Conservation (phyloP, 2,329 filamentous ascomycete species). For the Phaeosphaeria sp. region DNA sequence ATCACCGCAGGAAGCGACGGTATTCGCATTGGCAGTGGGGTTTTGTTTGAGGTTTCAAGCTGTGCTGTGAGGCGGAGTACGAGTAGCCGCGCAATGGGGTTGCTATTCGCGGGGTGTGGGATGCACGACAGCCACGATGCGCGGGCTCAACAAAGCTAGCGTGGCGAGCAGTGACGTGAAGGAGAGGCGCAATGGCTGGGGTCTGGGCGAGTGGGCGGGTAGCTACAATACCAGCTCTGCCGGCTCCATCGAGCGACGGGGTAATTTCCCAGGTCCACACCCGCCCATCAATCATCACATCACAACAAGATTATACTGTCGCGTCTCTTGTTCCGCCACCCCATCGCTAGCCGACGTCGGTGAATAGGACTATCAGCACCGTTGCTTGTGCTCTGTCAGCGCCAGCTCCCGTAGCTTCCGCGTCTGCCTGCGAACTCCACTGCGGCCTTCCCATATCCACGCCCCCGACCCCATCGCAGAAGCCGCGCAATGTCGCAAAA, state of each 20-base stretch:
- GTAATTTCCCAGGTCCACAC: slow-evolving; percentile 15
- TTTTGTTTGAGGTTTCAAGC: neutral
- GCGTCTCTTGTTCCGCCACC: neutral
- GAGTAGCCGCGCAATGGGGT: neutral
- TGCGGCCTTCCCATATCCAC: slow-evolving; percentile 23
- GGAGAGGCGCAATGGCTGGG: slow-evolving; percentile 9
- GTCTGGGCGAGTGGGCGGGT: slow-evolving; percentile 12
- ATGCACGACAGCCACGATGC: slow-evolving; percentile 3
- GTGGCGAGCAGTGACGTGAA: slow-evolving; percentile 1
- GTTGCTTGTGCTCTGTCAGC: slow-evolving; percentile 13
- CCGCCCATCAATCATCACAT: slow-evolving; percentile 1
- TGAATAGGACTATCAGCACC: slow-evolving; percentile 2
- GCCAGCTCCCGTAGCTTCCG: slow-evolving; percentile 34
- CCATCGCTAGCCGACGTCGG: slow-evolving; percentile 8
- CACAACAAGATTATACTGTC: slow-evolving; percentile 16
- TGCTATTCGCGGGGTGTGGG: neutral
- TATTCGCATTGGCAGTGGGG: neutral
- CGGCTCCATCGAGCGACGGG: slow-evolving; percentile 1
- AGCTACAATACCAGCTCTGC: neutral
- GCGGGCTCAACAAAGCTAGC: neutral
- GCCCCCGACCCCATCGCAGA: slow-evolving; percentile 8
- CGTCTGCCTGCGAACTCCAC: slow-evolving; percentile 29
- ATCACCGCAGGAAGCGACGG: neutral
- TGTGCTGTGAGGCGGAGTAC: neutral
- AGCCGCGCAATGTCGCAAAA: slow-evolving; percentile 39